Evolutionary conservation across 2,329 filamentous ascomycete species (phyloP).

Genomic region (Neonectria punicea): DNA sequence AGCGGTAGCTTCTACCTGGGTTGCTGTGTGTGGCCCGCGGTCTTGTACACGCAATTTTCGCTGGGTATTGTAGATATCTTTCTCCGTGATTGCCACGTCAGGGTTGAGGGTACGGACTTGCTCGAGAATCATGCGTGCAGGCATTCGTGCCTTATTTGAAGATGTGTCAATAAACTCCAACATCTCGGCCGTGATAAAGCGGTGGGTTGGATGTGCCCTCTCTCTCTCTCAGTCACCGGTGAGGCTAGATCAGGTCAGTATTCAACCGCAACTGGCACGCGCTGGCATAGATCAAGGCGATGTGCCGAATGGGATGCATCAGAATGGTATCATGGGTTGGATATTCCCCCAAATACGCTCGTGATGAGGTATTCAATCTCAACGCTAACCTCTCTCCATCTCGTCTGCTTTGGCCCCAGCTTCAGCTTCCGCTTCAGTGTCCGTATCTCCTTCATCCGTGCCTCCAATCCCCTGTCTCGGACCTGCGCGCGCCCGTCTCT

Average conservation of each 20-base stretch:
- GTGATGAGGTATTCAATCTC: slow-evolving; percentile 38
- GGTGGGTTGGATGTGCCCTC: background rate
- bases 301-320: background rate
- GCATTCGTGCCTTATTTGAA: no score
- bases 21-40: no score
- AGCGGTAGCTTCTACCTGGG: no score
- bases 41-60: no score
- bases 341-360: slow-evolving; percentile 35
- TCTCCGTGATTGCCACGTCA: no score
- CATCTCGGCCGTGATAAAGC: no score
- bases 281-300: background rate
- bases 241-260: background rate
- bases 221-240: slow-evolving; percentile 7
- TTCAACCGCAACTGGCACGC: background rate
- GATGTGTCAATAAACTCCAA: no score
- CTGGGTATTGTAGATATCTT: no score
- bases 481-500: slow-evolving; percentile 4
- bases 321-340: slow-evolving; percentile 24
- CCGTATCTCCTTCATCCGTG: slow-evolving; percentile 8
- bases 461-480: slow-evolving; percentile 21
- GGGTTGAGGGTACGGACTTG: no score
- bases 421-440: background rate
- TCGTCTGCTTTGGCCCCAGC: slow-evolving; percentile 1
- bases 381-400: slow-evolving; percentile 27
- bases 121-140: no score